Evolutionary conservation across 1,284 basidiomycete genomes (phyloP).

Genomic region (Irpex lacteus): DNA sequence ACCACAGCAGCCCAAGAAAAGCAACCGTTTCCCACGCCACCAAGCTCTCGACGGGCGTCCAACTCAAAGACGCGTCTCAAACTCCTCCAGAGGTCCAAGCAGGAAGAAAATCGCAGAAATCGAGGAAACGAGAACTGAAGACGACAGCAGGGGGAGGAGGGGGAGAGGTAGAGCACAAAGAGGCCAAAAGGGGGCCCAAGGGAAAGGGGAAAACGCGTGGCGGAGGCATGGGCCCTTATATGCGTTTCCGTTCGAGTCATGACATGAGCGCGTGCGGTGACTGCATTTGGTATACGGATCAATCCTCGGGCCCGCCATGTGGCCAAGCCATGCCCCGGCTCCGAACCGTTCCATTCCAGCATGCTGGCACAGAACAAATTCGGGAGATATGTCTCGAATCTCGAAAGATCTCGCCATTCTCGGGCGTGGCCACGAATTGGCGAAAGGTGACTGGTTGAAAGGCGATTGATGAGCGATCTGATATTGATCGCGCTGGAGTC

Average conservation of each 20-base stretch:
- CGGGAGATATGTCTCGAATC: neutral
- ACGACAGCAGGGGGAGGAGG: neutral
- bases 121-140: neutral
- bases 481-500: neutral
- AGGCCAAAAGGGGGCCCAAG: neutral
- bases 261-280: neutral
- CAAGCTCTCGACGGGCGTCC: neutral
- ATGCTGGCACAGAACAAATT: neutral
- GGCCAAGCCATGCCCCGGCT: neutral
- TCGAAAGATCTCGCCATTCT: neutral
- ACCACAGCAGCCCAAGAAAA: neutral
- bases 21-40: neutral
- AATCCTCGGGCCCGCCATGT: neutral
- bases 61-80: neutral
- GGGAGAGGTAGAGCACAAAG: neutral
- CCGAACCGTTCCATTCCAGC: neutral
- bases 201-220: neutral
- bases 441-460: neutral
- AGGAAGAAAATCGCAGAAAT: no score
- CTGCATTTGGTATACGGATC: neutral
- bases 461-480: neutral
- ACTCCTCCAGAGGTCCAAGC: neutral
- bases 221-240: neutral
- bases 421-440: no score
- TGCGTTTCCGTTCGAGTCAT: neutral